Evolutionary conservation across 805 yeast genomes (phyloP).

Genomic region (Kodamaea neixiangensis): DNA sequence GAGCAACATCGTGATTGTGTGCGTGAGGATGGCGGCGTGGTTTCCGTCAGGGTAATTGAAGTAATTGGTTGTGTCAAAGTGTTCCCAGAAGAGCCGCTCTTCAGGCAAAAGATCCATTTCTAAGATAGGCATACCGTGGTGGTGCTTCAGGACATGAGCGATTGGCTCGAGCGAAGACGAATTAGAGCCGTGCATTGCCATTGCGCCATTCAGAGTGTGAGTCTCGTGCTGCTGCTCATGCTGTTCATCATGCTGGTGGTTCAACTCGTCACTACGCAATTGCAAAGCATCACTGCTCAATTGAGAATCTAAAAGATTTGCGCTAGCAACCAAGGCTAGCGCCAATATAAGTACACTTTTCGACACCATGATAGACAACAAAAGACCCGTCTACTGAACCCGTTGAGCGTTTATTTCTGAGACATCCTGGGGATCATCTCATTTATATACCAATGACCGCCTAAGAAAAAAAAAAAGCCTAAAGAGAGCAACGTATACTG

Average conservation of each 20-base stretch:
- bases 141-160: slow-evolving; percentile 41
- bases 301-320: too few relatives aligned
- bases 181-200: neutral
- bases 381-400: too few relatives aligned
- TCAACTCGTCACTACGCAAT: neutral
- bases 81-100: slow-evolving; percentile 76
- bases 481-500: neutral
- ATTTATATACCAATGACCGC: neutral
- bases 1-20: slow-evolving; percentile 45
- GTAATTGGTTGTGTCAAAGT: slow-evolving; percentile 68
- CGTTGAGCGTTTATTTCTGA: too few relatives aligned
- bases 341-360: neutral
- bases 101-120: slow-evolving; percentile 66
- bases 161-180: slow-evolving; percentile 21
- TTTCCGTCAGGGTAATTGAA: slow-evolving; percentile 55
- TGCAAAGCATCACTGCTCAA: too few relatives aligned
- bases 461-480: neutral
- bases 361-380: neutral
- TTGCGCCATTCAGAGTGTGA: neutral
- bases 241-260: neutral
- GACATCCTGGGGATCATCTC: neutral
- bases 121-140: slow-evolving; percentile 77
- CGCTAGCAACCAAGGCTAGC: neutral
- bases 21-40: slow-evolving; percentile 55
- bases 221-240: neutral